phyloP scores from a whole-genome alignment of 768 basidiomycete genomes.

The Mycena floridula region DNA sequence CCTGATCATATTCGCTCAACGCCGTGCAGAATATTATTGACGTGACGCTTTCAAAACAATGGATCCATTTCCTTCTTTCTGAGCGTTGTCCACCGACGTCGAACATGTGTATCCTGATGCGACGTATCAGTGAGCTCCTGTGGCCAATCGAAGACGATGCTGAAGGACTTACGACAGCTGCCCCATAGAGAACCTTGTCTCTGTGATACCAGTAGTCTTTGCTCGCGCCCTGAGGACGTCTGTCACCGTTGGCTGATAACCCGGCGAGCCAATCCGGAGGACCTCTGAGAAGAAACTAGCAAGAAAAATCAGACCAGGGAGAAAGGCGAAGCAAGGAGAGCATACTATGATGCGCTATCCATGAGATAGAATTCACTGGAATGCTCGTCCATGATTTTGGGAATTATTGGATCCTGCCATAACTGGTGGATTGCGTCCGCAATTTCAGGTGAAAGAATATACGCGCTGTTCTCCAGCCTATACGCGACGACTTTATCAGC shows the following conservation, averaged over 20 bases:
- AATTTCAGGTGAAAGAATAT: slow-evolving; percentile 36
- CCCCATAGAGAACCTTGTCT: slow-evolving; percentile 77
- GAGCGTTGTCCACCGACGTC: slow-evolving; percentile 61
- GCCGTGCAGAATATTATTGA: slow-evolving; percentile 69
- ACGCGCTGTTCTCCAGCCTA: slow-evolving; percentile 37
- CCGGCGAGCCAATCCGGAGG: slow-evolving; percentile 70
- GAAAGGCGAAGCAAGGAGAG: slow-evolving; percentile 11
- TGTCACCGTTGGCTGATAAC: slow-evolving; percentile 80
- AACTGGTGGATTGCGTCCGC: slow-evolving; percentile 44
- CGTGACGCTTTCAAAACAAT: slow-evolving; percentile 59
- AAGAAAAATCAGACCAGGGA: neutral
- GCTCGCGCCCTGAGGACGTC: slow-evolving; percentile 86
- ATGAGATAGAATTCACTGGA: slow-evolving; percentile 83
- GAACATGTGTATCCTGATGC: slow-evolving; percentile 53
- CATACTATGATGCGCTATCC: slow-evolving; percentile 90
- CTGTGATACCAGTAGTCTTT: slow-evolving; percentile 87
- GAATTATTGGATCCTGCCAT: slow-evolving; percentile 45
- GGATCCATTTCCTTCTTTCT: slow-evolving; percentile 43
- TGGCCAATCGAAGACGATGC: neutral
- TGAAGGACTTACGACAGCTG: slow-evolving; percentile 42
- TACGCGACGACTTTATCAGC: slow-evolving; percentile 12
- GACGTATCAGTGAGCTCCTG: neutral
- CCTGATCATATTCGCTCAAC: slow-evolving; percentile 72
- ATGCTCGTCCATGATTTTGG: slow-evolving; percentile 47
- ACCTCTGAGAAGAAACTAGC: slow-evolving; percentile 82